Conservation (phyloP, 805 yeast genomes). For the Kodamaea kakaduensis region DNA sequence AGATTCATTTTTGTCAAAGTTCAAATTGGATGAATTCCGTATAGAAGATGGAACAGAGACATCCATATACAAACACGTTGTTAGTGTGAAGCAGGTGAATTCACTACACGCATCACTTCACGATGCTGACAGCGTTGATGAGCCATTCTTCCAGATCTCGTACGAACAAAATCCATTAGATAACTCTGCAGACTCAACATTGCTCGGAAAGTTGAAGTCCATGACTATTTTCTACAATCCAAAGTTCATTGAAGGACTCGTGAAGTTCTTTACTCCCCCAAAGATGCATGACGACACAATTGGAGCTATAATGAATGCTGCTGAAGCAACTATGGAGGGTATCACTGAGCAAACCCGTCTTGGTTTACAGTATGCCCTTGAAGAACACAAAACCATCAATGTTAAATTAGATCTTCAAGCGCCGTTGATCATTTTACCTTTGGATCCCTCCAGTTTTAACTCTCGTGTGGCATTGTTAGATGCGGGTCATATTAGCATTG, state of each 20-base stretch:
- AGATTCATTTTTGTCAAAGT: conserved; percentile 67
- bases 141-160: conserved; percentile 74
- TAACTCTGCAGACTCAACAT: conserved; percentile 73
- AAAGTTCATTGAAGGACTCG: conserved; percentile 71
- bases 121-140: conserved; percentile 6
- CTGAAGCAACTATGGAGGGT: conserved; percentile 92
- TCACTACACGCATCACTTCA: conserved; percentile 29
- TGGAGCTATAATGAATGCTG: conserved; percentile 88
- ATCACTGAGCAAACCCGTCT: conserved; percentile 83
- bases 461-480: conserved; percentile 90
- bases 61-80: conserved; percentile 81
- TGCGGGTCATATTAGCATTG: conserved; percentile 89
- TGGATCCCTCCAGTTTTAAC: conserved; percentile 71
- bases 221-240: conserved; percentile 90
- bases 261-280: conserved; percentile 81
- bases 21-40: conserved; percentile 74
- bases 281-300: conserved; percentile 80
- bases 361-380: conserved; percentile 89
- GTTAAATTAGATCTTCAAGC: conserved; percentile 88
- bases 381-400: conserved; percentile 88
- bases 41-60: conserved; percentile 83
- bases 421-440: conserved; percentile 83
- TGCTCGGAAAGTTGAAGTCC: conserved; percentile 71
- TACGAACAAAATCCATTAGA: conserved; percentile 88
- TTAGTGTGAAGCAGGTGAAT: conserved; percentile 68